Conservation (phyloP, 371 early-diverging fungal species). For the Capniomyces stellatus region DNA sequence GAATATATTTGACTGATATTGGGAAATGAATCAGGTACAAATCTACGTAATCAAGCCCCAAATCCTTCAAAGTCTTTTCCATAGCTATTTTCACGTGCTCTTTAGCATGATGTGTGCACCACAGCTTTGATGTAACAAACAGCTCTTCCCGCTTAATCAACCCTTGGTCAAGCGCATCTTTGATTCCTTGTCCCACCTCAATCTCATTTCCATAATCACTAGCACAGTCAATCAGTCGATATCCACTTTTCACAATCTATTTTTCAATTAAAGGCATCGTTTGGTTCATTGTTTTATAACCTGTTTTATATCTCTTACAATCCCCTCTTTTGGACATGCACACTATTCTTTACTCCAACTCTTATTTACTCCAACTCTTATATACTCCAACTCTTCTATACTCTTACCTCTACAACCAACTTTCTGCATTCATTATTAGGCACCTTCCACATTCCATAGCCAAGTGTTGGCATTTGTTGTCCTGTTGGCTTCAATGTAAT, state of each 20-base stretch:
- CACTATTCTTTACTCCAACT: too few species aligned
- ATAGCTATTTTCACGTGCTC: slow-evolving; percentile 44
- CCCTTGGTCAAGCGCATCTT: slow-evolving; percentile 9
- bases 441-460: slow-evolving; percentile 19
- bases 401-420: slow-evolving; percentile 12
- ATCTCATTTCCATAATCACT: slow-evolving; percentile 61
- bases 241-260: slow-evolving; percentile 17
- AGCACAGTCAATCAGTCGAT: slow-evolving; percentile 26
- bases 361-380: too few species aligned
- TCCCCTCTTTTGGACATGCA: too few species aligned
- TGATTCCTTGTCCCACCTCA: slow-evolving; percentile 42
- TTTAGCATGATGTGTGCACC: slow-evolving; percentile 62
- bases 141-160: slow-evolving; percentile 31
- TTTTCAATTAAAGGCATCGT: too few species aligned
- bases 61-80: slow-evolving; percentile 44
- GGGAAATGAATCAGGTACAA: slow-evolving; percentile 81
- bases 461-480: slow-evolving; percentile 14
- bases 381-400: too few species aligned
- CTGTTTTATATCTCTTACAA: too few species aligned
- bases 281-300: too few species aligned
- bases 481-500: slow-evolving; percentile 5
- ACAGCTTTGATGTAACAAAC: slow-evolving; percentile 81
- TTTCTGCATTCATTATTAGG: neutral
- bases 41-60: slow-evolving; percentile 72
- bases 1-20: slow-evolving; percentile 14